Base-by-base conservation (phyloP, 805 yeast species). In the Candida ortonii region DNA sequence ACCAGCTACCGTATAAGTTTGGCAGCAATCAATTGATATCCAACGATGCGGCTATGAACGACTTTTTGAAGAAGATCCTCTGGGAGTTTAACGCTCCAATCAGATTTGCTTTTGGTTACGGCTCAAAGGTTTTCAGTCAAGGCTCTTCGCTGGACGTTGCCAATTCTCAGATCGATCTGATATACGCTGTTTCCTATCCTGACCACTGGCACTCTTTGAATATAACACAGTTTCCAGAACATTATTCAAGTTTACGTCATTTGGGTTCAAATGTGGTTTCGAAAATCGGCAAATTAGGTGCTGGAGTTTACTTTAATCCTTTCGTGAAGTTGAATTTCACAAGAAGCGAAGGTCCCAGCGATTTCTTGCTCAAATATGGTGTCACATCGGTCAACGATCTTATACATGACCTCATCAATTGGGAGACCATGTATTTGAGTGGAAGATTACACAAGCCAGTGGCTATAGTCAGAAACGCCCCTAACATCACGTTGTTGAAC, bases 391-490 rank as follows among this genome's bases (percentile, higher is more conserved):
- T 74, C 43, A 71, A 74, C 15, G 70, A 70, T 7, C 61, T 86
- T 14, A 59, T 78, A 23, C 66, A 66, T 22, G 98, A 93, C 61
- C 63, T 93, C 17, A 66, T 75, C n/a, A 76, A 81, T 36, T 93
- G 98, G 98, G 67, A 77, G 18, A 74, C 88, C 0, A 71, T 93
- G 49, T 93, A 93, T 51, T 53, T 93, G 13, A 94, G 96, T 2
- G 98, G 98, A 1, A 68, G 98, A 43, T 65, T 93, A 38, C 98
- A 93, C 50, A 93, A 93, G 52, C 98, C 98, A 0, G 95, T 90
- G 5, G 81, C 84, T 41, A 70, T 84, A 21, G 57, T 85, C 24
- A 71, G 77, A 43, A 84, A 79, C 49, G 79, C 80, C 38, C 69
- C 80, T 2, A 68, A 74, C 50, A 69, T 84, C 6, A 68, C 75